Percentiles rank a stretch among this genome's conserved stretches.
phyloP scores from a whole-genome alignment of 1,139 yeast genomes.

The Debaryomyces sp. region DNA sequence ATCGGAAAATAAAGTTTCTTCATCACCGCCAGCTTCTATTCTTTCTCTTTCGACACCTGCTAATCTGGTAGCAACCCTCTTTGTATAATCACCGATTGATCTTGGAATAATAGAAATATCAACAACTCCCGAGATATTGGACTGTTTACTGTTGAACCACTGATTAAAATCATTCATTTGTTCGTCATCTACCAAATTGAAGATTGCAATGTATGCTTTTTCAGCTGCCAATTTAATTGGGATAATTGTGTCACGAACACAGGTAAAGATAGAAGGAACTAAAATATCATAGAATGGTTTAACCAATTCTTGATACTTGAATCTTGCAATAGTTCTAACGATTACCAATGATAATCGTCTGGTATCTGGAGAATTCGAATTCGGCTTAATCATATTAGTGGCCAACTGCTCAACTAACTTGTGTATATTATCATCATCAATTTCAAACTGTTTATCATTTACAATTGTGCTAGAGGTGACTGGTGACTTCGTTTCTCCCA shows the following conservation, averaged over 20 bases:
- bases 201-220: slow-evolving; percentile 77
- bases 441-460: slow-evolving; percentile 26
- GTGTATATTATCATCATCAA: slow-evolving; percentile 38
- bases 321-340: slow-evolving; percentile 71
- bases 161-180: slow-evolving; percentile 54
- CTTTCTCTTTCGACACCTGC: slow-evolving; percentile 87
- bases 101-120: slow-evolving; percentile 63
- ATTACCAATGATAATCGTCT: slow-evolving; percentile 80
- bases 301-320: slow-evolving; percentile 51
- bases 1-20: slow-evolving; percentile 81
- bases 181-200: slow-evolving; percentile 73
- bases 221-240: slow-evolving; percentile 96
- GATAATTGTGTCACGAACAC: slow-evolving; percentile 82
- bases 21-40: slow-evolving; percentile 89
- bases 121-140: slow-evolving; percentile 34
- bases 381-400: slow-evolving; percentile 51
- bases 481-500: slow-evolving; percentile 47
- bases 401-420: slow-evolving; percentile 54
- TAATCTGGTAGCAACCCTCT: slow-evolving; percentile 81
- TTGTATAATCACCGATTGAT: slow-evolving; percentile 84
- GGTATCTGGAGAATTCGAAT: slow-evolving; percentile 70
- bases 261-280: slow-evolving; percentile 75
- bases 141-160: slow-evolving; percentile 52
- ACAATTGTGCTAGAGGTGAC: slow-evolving; percentile 17
- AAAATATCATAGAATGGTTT: slow-evolving; percentile 57